phyloP scores from a whole-genome alignment of 2,329 filamentous ascomycete genomes.

The Nigrospora oryzae region DNA sequence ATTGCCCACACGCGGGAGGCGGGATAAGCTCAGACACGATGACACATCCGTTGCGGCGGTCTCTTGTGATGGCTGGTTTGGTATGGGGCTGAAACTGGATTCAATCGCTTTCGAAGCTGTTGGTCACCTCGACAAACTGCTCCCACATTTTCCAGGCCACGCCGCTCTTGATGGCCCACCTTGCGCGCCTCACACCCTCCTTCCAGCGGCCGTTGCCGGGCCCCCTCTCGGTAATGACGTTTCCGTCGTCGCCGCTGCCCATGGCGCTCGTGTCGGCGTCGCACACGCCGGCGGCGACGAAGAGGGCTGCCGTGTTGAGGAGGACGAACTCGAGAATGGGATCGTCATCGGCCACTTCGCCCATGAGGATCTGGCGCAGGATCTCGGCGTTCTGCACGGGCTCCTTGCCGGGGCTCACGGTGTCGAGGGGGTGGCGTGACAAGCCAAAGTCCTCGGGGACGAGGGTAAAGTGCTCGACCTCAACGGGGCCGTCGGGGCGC shows the following conservation, averaged over 20 bases:
- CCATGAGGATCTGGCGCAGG: slow-evolving; percentile 65
- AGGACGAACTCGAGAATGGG: slow-evolving; percentile 90
- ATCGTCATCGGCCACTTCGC: slow-evolving; percentile 65
- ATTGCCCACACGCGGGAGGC: neutral
- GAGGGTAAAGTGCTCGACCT: slow-evolving; percentile 70
- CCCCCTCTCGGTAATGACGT: slow-evolving; percentile 73
- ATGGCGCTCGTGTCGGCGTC: slow-evolving; percentile 74
- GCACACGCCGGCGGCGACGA: slow-evolving; percentile 80
- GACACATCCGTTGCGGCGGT: neutral
- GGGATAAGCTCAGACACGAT: neutral
- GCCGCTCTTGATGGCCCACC: slow-evolving; percentile 82
- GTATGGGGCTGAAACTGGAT: neutral
- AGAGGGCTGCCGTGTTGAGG: slow-evolving; percentile 83
- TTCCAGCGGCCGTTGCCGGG: slow-evolving; percentile 89
- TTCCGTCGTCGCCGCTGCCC: slow-evolving; percentile 71
- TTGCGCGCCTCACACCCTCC: slow-evolving; percentile 79
- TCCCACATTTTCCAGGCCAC: slow-evolving; percentile 78
- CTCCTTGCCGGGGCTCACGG: slow-evolving; percentile 77
- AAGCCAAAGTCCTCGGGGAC: slow-evolving; percentile 84
- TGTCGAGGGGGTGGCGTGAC: slow-evolving; percentile 60
- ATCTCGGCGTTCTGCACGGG: slow-evolving; percentile 84
- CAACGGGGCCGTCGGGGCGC: slow-evolving; percentile 29
- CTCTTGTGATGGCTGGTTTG: no score
- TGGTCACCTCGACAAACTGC: slow-evolving; percentile 76
- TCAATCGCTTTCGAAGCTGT: slow-evolving; percentile 22